Evolutionary conservation across 2,329 filamentous ascomycete genomes (phyloP).

Genomic region (Beauveria scarabaeidicola): DNA sequence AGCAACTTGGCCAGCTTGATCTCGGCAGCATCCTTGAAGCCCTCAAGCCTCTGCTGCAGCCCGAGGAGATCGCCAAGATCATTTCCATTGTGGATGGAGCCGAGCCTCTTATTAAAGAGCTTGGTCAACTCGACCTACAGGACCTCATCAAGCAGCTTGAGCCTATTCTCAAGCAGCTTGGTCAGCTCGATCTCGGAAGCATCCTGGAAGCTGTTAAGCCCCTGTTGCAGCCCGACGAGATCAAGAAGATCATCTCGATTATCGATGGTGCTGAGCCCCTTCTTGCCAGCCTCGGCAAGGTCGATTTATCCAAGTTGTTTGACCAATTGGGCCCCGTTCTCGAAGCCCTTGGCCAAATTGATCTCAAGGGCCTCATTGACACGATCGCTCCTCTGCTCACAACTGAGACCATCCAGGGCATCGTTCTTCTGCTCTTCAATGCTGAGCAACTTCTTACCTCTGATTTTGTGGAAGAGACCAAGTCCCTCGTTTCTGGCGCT

Average conservation of each 20-base stretch:
- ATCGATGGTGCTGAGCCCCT: slow-evolving; percentile 23
- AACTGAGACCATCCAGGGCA: slow-evolving; percentile 12
- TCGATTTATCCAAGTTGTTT: slow-evolving; percentile 24
- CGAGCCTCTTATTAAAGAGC: slow-evolving; percentile 21
- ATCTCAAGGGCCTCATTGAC: slow-evolving; percentile 13
- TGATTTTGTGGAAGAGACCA: slow-evolving; percentile 12
- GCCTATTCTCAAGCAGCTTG: slow-evolving; percentile 13
- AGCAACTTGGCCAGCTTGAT: slow-evolving; percentile 13
- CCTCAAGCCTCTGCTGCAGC: slow-evolving; percentile 15
- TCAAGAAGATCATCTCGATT: slow-evolving; percentile 19
- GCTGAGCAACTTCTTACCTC: slow-evolving; percentile 12
- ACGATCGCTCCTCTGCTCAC: slow-evolving; percentile 13
- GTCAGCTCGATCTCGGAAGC: slow-evolving; percentile 10
- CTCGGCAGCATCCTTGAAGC: slow-evolving; percentile 13
- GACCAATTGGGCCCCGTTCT: slow-evolving; percentile 19
- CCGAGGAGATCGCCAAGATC: slow-evolving; percentile 21
- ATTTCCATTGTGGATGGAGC: slow-evolving; percentile 20
- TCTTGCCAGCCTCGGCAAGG: slow-evolving; percentile 23
- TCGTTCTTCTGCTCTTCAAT: slow-evolving; percentile 14
- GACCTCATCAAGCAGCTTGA: slow-evolving; percentile 16
- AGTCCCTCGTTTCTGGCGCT: slow-evolving; percentile 12
- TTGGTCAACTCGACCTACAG: slow-evolving; percentile 22
- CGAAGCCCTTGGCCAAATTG: slow-evolving; percentile 14
- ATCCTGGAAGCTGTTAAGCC: slow-evolving; percentile 16
- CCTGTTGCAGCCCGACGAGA: slow-evolving; percentile 16